Base-by-base conservation (phyloP, 208 protist species). In the Herpetomonas samuelpessoai region DNA sequence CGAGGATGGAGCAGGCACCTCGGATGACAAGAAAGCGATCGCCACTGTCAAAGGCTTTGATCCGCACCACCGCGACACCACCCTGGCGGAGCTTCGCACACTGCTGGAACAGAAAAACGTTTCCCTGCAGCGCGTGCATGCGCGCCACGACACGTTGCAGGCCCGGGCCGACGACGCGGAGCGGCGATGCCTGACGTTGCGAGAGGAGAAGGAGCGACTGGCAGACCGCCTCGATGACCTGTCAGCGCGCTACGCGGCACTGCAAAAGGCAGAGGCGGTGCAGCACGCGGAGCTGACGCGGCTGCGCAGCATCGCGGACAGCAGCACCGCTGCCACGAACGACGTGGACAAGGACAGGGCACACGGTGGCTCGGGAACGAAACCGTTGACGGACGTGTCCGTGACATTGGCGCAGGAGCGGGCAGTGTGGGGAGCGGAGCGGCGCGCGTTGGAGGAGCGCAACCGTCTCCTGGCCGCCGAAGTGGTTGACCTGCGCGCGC, bases 381-480 rank as follows among this genome's bases (percentile, higher is more conserved):
- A n/a, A n/a, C n/a, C n/a, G n/a, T n/a, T n/a, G n/a, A n/a, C n/a
- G n/a, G n/a, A n/a, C n/a, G n/a, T n/a, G n/a, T n/a, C n/a, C n/a
- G n/a, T n/a, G n/a, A n/a, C n/a, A n/a, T n/a, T 41, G 6, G 35
- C 6, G 54, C 63, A 31, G 55, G 59, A 29, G 26, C 59, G 18
- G n/a, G 50, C 22, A 35, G 31, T 1, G 28, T 56, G 46, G 35
- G 35, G 9, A 41, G 35, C 35, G 54, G 47, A 62, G 31, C 38
- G 28, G 25, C 16, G 12, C 48, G 24, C 3, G 41, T 26, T 62
- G 7, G 28, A 35, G n/a, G 41, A 25, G 21, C 25, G 22, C 7
- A n/a, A 24, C 22, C 44, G 31, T 7, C n/a, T 21, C 16, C 63
- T 62, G n/a, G 47, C 62, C 3, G 52, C 47, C 21, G 62, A 67